Evolutionary conservation across 2,329 filamentous ascomycete species (phyloP), one percentile per base, ranked within the genome.

Genomic region (Talaromyces sp.): DNA sequence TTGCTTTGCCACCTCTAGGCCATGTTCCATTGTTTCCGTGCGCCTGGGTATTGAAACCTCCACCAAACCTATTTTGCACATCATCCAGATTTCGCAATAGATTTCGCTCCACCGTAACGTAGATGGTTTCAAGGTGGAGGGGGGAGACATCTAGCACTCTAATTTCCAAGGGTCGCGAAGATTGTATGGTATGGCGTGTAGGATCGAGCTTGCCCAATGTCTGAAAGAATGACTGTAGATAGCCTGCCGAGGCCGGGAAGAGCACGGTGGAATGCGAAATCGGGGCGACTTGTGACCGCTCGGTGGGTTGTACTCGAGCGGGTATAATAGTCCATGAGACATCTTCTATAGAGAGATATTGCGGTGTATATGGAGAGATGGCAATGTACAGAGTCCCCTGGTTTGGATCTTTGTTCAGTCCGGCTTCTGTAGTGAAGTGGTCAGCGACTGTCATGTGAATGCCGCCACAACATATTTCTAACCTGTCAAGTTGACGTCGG

Each of bases 261-360:
- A 92, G 86, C 39, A 97, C 81, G 1, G 89, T 95, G 5, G 89
- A 90, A 63, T 88, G 84, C 17, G 89, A 83, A 43, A 91, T 80
- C 9, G 83, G 81, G 43, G 84, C 79, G 41, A 85, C 85, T 63
- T 78, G 74, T 17, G 74, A 75, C 61, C 69, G 71, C 65, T 73
- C 75, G 61, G 65, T 67, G n/a, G 65, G 72, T 57, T 74, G 77
- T 56, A 80, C 78, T 21, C 80, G 80, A 60, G 96, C 84, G 1
- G 93, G 89, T 35, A 97, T 83, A 52, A 97, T 83, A 7, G 91
- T 91, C 94, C 94, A 99, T 48, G 83, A 81, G 17, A 85, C 83
- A 59, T 85, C 84, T 68, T 88, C 79, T 41, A 78, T 71, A 61
- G 76, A 69, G 54, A 62, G 67, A 46, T 71, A 68, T 41, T 73